Percentiles rank a stretch among this genome's conserved stretches.
Conservation (phyloP, 2,329 filamentous ascomycete species). For the Venturia oleaginea region DNA sequence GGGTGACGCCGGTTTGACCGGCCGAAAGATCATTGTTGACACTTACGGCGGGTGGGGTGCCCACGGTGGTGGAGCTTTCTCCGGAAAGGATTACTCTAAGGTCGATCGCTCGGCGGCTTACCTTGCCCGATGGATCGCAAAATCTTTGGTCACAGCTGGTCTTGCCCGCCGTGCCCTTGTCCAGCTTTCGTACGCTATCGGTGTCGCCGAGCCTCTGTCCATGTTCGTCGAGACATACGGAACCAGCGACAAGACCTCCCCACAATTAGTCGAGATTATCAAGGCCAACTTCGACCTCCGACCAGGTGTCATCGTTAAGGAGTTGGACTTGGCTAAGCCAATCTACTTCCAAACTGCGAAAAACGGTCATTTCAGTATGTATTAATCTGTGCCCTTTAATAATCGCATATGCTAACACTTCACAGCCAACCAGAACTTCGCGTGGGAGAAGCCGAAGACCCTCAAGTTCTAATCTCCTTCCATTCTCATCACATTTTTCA, state of each 20-base stretch:
- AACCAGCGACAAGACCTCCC: conserved; percentile 78
- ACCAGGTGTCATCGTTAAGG: conserved; percentile 96
- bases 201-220: conserved; percentile 94
- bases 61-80: conserved; percentile 99
- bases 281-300: conserved; percentile 93
- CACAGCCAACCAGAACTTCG: conserved; percentile 84
- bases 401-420: not conserved
- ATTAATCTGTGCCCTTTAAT: too few species aligned
- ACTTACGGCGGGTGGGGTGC: conserved; percentile 99
- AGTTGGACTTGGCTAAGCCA: conserved; percentile 87
- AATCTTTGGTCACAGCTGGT: conserved; percentile 84
- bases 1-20: conserved; percentile 96
- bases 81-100: conserved; percentile 99
- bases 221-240: conserved; percentile 98
- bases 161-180: conserved; percentile 89
- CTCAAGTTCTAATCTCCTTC: conserved; percentile 67
- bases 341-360: conserved; percentile 99
- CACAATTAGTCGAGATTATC: conserved; percentile 93
- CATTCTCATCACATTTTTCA: conserved; percentile 8
- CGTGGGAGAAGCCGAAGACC: conserved; percentile 95
- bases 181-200: conserved; percentile 98
- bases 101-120: conserved; percentile 98
- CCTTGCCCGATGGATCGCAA: conserved; percentile 96
- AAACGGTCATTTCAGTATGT: conserved; percentile 82
- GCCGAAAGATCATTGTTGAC: conserved; percentile 99